Conservation (phyloP, 1,139 yeast species). For the Groenewaldozyma sp. region DNA sequence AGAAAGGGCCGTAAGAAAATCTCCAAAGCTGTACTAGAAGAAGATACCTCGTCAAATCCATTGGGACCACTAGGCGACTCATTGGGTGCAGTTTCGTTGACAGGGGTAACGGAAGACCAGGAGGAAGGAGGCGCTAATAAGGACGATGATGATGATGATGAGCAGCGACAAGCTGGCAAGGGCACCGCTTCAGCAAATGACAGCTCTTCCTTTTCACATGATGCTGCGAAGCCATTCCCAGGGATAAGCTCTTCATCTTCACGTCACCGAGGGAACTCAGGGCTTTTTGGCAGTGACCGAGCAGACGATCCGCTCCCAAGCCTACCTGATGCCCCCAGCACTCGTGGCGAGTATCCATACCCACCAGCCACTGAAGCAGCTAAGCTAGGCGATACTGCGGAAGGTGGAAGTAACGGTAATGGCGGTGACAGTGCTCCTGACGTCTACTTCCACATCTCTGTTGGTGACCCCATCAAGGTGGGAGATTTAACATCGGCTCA, state of each 20-base stretch:
- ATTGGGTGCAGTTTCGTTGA: neutral
- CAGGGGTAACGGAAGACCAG: neutral
- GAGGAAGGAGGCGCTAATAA: slow-evolving; percentile 4
- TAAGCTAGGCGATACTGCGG: neutral
- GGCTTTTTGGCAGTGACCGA: neutral
- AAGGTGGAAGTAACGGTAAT: no score
- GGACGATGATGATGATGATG: slow-evolving; percentile 3
- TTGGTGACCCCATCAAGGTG: slow-evolving; percentile 86
- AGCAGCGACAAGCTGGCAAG: slow-evolving; percentile 1
- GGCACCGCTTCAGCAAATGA: neutral
- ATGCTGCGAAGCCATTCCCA: slow-evolving; percentile 1
- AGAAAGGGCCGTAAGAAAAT: neutral
- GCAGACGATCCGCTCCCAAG: slow-evolving; percentile 4
- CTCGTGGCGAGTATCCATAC: neutral
- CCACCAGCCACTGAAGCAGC: slow-evolving; percentile 1
- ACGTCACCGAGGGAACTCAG: neutral
- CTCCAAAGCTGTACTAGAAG: slow-evolving; percentile 9
- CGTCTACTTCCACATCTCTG: slow-evolving; percentile 49
- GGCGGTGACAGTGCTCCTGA: slow-evolving; percentile 2
- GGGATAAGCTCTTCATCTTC: no score
- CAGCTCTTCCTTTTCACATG: neutral
- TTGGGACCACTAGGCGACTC: slow-evolving; percentile 15
- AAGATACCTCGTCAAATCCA: slow-evolving; percentile 11
- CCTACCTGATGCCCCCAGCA: slow-evolving; percentile 5
- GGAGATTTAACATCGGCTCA: slow-evolving; percentile 88